Conservation (phyloP, 164 flowering plant species). For the Magnolia sinica region DNA sequence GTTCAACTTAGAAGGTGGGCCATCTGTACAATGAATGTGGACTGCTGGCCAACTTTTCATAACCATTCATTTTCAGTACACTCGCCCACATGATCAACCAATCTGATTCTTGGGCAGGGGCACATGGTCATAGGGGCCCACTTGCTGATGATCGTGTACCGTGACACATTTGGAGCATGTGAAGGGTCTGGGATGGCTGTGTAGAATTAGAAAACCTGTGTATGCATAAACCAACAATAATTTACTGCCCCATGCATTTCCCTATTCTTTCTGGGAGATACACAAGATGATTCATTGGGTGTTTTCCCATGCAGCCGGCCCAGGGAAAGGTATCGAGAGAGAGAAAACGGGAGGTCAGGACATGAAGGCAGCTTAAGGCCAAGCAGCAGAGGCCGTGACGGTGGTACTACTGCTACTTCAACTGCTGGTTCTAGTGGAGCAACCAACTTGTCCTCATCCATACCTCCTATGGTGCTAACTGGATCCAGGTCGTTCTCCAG, state of each 20-base stretch:
- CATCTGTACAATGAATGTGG: too few species aligned
- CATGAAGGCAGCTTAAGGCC: constrained; percentile 60
- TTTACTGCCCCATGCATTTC: background rate
- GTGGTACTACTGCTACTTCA: constrained; percentile 26
- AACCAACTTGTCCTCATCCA: constrained; percentile 13
- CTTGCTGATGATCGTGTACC: background rate
- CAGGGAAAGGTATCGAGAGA: constrained; percentile 77
- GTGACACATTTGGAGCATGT: background rate
- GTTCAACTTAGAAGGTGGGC: too few species aligned
- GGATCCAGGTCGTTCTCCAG: constrained; percentile 63
- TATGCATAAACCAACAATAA: background rate
- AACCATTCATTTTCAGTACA: background rate
- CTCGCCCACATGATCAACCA: background rate
- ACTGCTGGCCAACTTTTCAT: background rate
- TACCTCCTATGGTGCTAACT: constrained; percentile 55
- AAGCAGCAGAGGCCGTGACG: constrained; percentile 33
- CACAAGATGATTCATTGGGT: background rate
- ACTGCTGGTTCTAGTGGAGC: constrained; percentile 26
- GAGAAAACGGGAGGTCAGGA: constrained; percentile 63
- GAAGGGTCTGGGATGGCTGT: background rate
- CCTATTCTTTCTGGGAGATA: background rate
- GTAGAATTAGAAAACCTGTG: background rate
- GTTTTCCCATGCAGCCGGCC: constrained; percentile 37
- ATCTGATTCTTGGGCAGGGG: background rate
- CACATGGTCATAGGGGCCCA: background rate